Conservation (phyloP, 306 rosid genomes). For the Cercis canadensis region DNA sequence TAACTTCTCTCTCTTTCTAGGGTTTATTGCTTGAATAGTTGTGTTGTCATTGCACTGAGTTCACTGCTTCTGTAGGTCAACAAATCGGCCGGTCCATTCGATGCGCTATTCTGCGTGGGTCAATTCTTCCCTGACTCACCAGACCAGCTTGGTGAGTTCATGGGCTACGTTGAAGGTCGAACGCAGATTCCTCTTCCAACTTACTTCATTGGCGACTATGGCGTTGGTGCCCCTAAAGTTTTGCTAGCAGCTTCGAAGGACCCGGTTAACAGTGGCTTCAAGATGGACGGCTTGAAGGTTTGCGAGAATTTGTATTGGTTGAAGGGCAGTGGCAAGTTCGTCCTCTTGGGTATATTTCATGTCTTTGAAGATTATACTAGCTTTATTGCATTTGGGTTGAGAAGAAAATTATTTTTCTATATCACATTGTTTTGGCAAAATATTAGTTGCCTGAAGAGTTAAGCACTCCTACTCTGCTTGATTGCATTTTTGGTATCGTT, state of each 20-base stretch:
- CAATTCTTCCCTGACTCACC: constrained; percentile 91
- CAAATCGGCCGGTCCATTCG: constrained; percentile 98
- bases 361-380: not conserved
- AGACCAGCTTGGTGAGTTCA: constrained; percentile 67
- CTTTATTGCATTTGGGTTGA: not conserved
- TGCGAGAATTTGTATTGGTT: constrained; percentile 85
- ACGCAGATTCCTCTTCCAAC: constrained; percentile 74
- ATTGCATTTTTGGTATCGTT: not conserved
- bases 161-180: constrained; percentile 67
- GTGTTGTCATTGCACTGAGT: constrained; percentile 6
- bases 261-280: constrained; percentile 72
- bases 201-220: constrained; percentile 94
- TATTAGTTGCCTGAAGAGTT: not conserved
- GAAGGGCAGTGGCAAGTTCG: constrained; percentile 94
- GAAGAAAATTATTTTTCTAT: not conserved
- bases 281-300: constrained; percentile 85
- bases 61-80: constrained; percentile 61
- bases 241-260: constrained; percentile 67
- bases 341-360: constrained; percentile 58
- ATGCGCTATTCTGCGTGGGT: constrained; percentile 86
- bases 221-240: constrained; percentile 74
- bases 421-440: not conserved
- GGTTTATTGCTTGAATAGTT: constrained; percentile 25
- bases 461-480: not conserved
- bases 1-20: constrained; percentile 34